Base-by-base conservation (phyloP, 2,329 filamentous ascomycete species). In the Fusarium sacchari region DNA sequence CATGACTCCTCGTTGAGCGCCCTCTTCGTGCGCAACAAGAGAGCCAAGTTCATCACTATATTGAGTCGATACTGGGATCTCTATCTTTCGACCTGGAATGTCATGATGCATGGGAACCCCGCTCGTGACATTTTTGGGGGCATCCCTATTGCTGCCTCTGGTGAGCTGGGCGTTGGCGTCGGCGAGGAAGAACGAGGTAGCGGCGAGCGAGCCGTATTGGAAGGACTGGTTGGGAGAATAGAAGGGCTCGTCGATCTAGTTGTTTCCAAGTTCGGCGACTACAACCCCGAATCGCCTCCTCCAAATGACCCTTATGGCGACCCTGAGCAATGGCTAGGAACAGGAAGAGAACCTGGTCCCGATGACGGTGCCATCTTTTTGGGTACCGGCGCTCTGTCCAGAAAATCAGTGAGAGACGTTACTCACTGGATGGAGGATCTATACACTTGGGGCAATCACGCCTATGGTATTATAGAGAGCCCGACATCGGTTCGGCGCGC, bases 111-210 rank as follows among this genome's bases (percentile, higher is more conserved):
- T 79, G 96, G 95, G 14, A 98, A 97, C 77, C 96, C 96, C 0
- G 91, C 92, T 5, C 89, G 92, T 3, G 92, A 92, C 71, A 86
- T 97, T 10, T 95, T 94, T 78, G 90, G 92, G 17, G 95, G 94
- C 11, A 90, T 97, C 79, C 97, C 97, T 81, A 87, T 99, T 37
- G 94, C 95, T 18, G 94, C 93, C 12, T 95, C 94, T 39, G 96
- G 96, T 24, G 96, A 98, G 83, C 88, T 98, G 32, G 96, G 96
- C 22, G 90, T 98, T 50, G 96, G 96, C 1, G 96, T 98, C 3
- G 96, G 96, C 24, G 96, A 98, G 81, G 96, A 98, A 83, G 94
- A 98, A 62, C 92, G 95, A 81, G 96, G 96, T 9, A 98, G 96
- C 80, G 95, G 95, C 37, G 96, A 98, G 84, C 88, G 96, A 77